Percentiles rank a stretch among this genome's conserved stretches.
These are phyloP conservation scores for Microcera coccophila DNA, from an alignment of 2,329 filamentous ascomycete genomes.

Conservation along the genomic window DNA sequence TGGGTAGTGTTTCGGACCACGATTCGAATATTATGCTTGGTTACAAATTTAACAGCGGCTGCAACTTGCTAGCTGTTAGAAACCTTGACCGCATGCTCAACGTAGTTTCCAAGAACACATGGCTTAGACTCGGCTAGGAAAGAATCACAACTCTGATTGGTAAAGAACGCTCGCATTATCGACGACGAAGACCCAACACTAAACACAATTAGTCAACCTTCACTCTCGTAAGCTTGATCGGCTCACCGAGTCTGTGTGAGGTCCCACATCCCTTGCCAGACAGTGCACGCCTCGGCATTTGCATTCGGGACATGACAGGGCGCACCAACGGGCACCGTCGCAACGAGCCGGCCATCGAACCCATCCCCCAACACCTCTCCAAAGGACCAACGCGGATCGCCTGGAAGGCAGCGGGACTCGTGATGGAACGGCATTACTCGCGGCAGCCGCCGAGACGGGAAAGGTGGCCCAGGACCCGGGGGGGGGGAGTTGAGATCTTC, in stretches of 20 bases:
- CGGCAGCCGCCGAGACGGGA: no score
- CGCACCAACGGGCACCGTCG: conserved; percentile 47
- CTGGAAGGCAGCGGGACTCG: conserved; percentile 47
- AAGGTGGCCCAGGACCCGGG: no score
- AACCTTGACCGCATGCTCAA: conserved; percentile 38
- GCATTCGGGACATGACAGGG: conserved; percentile 49
- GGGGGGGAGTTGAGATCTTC: no score
- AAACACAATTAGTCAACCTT: conserved; percentile 4
- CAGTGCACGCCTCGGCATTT: conserved; percentile 41
- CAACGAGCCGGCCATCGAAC: conserved; percentile 48
- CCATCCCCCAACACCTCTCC: no score
- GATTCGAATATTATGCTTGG: conserved; percentile 43
- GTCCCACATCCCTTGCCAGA: conserved; percentile 42
- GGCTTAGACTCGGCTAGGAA: conserved; percentile 30
- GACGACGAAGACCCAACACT: conserved; percentile 24
- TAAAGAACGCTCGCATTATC: conserved; percentile 36
- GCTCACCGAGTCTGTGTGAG: conserved; percentile 43
- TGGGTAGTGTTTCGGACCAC: conserved; percentile 52
- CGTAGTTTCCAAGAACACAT: conserved; percentile 45
- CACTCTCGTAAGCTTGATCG: background rate
- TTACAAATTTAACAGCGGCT: conserved; percentile 31
- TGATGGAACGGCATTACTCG: no score
- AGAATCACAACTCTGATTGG: conserved; percentile 40
- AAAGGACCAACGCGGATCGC: conserved; percentile 51
- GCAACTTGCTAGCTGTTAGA: conserved; percentile 29